These are phyloP conservation scores for Alnus glutinosa DNA, from an alignment of 306 rosid genomes.

Conservation along the genomic window DNA sequence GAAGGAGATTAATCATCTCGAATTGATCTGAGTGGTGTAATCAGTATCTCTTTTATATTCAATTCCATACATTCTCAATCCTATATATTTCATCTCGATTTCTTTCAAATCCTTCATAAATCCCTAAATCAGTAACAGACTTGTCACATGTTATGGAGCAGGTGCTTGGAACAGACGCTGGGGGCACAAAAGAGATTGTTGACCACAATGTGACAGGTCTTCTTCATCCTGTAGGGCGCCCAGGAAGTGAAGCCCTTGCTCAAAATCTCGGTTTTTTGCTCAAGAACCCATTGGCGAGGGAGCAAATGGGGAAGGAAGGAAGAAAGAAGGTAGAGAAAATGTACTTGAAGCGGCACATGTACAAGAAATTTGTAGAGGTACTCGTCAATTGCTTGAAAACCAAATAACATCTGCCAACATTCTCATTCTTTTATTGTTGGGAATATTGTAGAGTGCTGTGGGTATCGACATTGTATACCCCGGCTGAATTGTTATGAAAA, in stretches of 20 bases:
- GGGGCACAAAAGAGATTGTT: slow-evolving; percentile 87
- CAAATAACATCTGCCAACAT: slow-evolving; percentile 34
- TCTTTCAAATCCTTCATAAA: too few species aligned
- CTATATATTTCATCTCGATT: too few species aligned
- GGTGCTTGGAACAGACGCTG: slow-evolving; percentile 92
- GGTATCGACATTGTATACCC: slow-evolving; percentile 1
- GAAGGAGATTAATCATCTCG: too few species aligned
- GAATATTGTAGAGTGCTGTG: slow-evolving; percentile 22
- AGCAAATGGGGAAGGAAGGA: slow-evolving; percentile 76
- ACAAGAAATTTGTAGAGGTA: slow-evolving; percentile 71
- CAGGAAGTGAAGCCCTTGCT: slow-evolving; percentile 56
- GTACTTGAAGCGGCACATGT: slow-evolving; percentile 86
- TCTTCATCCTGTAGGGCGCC: slow-evolving; percentile 68
- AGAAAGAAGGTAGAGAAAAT: slow-evolving; percentile 65
- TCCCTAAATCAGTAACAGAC: too few species aligned
- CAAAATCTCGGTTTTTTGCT: slow-evolving; percentile 66
- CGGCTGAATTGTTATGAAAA: slow-evolving; percentile 8
- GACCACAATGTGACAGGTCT: slow-evolving; percentile 83
- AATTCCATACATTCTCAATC: too few species aligned
- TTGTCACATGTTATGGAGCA: slow-evolving; percentile 24
- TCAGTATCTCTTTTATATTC: too few species aligned
- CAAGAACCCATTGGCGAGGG: slow-evolving; percentile 51
- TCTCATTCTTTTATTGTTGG: slow-evolving; percentile 42
- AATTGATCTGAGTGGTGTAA: too few species aligned
- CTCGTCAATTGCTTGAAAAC: slow-evolving; percentile 70